A percentile compares a stretch with the other conserved stretches of the same genome.
These are phyloP conservation scores for Ophiocordyceps unilateralis DNA, from an alignment of 2,329 filamentous ascomycete genomes.

Conservation along the genomic window DNA sequence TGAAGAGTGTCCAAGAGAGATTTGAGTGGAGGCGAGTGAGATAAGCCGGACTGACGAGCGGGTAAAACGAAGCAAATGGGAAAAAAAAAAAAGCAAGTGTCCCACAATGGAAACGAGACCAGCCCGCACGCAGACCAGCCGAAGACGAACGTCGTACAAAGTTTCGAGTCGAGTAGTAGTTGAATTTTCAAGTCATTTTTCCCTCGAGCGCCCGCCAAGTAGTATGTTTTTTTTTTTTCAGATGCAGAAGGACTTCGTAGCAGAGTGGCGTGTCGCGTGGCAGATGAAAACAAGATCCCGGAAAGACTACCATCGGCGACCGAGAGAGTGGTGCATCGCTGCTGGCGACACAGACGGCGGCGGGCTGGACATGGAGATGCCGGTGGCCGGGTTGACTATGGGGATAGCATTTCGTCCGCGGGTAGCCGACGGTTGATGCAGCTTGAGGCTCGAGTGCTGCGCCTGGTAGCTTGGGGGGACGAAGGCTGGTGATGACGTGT, in stretches of 20 bases:
- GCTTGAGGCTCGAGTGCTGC: constrained; percentile 53
- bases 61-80: not conserved
- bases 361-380: constrained; percentile 75
- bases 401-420: constrained; percentile 89
- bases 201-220: not conserved
- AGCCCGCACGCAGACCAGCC: not conserved
- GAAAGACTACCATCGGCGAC: constrained; percentile 33
- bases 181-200: not conserved
- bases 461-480: constrained; percentile 48
- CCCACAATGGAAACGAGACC: not conserved
- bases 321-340: constrained; percentile 39
- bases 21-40: not conserved
- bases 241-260: not conserved
- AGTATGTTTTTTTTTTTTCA: not conserved
- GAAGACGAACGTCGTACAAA: not conserved
- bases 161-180: not conserved
- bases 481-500: constrained; percentile 48
- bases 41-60: not conserved
- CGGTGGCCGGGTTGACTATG: constrained; percentile 90
- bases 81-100: not conserved
- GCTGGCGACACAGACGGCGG: constrained; percentile 53
- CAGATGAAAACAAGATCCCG: not conserved
- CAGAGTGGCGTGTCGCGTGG: not conserved
- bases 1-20: not conserved
- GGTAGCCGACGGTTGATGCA: constrained; percentile 80